Evolutionary conservation across 305 asterid species (phyloP), one percentile per base, ranked within the genome.

Genomic region (Fraxinus sp.): DNA sequence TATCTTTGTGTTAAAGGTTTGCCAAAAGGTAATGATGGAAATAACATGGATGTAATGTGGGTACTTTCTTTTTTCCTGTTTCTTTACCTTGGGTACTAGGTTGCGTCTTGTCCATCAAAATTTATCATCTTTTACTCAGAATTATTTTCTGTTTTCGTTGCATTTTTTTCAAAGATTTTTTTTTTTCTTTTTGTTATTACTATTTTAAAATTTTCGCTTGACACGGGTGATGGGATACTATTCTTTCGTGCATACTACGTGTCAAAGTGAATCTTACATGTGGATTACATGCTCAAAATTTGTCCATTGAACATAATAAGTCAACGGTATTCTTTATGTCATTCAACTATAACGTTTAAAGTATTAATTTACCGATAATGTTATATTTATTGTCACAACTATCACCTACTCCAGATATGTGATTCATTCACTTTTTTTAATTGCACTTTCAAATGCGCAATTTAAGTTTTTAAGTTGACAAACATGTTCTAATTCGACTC

Each of bases 1-100:
- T 55, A 78, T 81, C 76, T 81, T 74, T 57, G 79, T 39, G 62
- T 74, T 55, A 68, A 13, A 4, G 39, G 20, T 10, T 68, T 68
- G 39, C 74, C 36, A 68, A 11, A 28, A 41, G 28, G 4, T 68
- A 68, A 28, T 22, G 30, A 26, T 24, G 73, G 73, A 24, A 7
- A 26, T 55, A 5, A n/a, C 3, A 55, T 55, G 66, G 2, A 55
- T 52, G 66, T 1, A n/a, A 6, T 0, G 66, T 16, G 83, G 75
- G 75, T 71, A 8, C 0, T 64, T 24, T 22, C 35, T 3, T 9
- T 24, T 64, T 64, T 70, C 20, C 78, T 80, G 20, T 49, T 49
- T 49, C 35, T n/a, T 71, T 41, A 72, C n/a, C 33, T n/a, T 35
- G 18, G 55, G 28, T 80, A n/a, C 41, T 80, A 66, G 18, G 74